phyloP scores from a whole-genome alignment of 2,329 filamentous ascomycete species.

The Cytospora leucostoma region DNA sequence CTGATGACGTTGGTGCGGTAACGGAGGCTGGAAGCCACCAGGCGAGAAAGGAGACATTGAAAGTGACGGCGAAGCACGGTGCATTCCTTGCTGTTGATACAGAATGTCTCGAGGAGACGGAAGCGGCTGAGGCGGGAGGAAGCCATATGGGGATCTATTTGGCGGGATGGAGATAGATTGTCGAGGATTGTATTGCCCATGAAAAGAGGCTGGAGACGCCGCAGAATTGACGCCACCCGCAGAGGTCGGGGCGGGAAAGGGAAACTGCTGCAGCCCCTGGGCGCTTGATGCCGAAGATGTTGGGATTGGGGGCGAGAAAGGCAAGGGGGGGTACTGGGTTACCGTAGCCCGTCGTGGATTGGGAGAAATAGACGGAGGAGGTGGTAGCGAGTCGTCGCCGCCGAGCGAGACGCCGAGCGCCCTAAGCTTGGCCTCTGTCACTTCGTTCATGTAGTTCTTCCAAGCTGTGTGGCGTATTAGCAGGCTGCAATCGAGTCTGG shows the following conservation, averaged over 20 bases:
- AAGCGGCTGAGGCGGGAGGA: slow-evolving; percentile 62
- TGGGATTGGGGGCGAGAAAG: slow-evolving; percentile 82
- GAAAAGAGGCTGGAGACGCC: slow-evolving; percentile 72
- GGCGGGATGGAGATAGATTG: slow-evolving; percentile 71
- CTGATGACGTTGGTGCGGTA: slow-evolving; percentile 59
- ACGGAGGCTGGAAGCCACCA: slow-evolving; percentile 48
- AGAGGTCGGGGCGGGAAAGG: slow-evolving; percentile 62
- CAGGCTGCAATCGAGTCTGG: background rate
- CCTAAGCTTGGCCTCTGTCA: slow-evolving; percentile 89
- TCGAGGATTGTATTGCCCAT: slow-evolving; percentile 65
- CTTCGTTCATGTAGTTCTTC: slow-evolving; percentile 76
- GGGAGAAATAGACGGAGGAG: slow-evolving; percentile 65
- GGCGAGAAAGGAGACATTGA: slow-evolving; percentile 61
- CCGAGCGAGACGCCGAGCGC: slow-evolving; percentile 85
- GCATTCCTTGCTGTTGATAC: slow-evolving; percentile 53
- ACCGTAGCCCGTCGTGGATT: slow-evolving; percentile 68
- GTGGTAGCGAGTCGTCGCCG: slow-evolving; percentile 66
- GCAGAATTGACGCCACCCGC: slow-evolving; percentile 57
- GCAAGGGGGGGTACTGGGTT: slow-evolving; percentile 68
- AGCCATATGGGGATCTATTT: slow-evolving; percentile 46
- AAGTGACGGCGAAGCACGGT: slow-evolving; percentile 66
- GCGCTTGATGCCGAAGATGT: slow-evolving; percentile 77
- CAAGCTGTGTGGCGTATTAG: slow-evolving; percentile 46
- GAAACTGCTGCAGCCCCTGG: slow-evolving; percentile 56
- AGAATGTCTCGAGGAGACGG: slow-evolving; percentile 59